These are phyloP conservation scores for Ensete ventricosum DNA, from an alignment of 176 grass and related monocot species.

Conservation along the genomic window DNA sequence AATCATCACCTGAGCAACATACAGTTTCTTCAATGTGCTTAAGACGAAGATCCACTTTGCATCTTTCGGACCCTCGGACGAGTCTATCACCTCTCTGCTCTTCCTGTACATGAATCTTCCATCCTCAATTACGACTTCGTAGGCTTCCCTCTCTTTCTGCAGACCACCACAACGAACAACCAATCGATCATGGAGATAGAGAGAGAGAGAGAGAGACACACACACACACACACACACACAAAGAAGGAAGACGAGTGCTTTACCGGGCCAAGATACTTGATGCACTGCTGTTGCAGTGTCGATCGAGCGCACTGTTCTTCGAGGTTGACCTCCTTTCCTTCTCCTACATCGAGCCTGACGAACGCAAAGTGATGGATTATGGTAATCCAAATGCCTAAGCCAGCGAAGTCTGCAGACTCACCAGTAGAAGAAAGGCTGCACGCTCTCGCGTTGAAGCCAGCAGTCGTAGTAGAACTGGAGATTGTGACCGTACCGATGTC, in stretches of 20 bases:
- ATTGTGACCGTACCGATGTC: slow-evolving; percentile 91
- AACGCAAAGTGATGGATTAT: not conserved
- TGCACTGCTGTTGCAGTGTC: slow-evolving; percentile 60
- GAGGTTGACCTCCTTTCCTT: slow-evolving; percentile 62
- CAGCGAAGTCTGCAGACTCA: not conserved
- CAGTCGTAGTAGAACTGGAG: slow-evolving; percentile 78
- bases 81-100: slow-evolving; percentile 8
- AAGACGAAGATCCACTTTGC: slow-evolving; percentile 41
- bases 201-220: no score
- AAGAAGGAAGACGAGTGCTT: not conserved
- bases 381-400: not conserved
- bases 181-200: not conserved
- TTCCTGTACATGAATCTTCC: slow-evolving; percentile 23
- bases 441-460: slow-evolving; percentile 65
- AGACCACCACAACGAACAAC: not conserved
- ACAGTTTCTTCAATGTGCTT: slow-evolving; percentile 30
- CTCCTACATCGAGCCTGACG: slow-evolving; percentile 58
- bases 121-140: slow-evolving; percentile 28
- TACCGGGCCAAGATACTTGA: slow-evolving; percentile 64
- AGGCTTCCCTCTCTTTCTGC: slow-evolving; percentile 33
- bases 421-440: slow-evolving; percentile 94
- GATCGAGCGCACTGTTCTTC: slow-evolving; percentile 40
- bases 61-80: slow-evolving; percentile 20
- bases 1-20: slow-evolving; percentile 30
- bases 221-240: no score